Conservation (phyloP, 2,329 filamentous ascomycete species). For the Fusarium odoratissimum region DNA sequence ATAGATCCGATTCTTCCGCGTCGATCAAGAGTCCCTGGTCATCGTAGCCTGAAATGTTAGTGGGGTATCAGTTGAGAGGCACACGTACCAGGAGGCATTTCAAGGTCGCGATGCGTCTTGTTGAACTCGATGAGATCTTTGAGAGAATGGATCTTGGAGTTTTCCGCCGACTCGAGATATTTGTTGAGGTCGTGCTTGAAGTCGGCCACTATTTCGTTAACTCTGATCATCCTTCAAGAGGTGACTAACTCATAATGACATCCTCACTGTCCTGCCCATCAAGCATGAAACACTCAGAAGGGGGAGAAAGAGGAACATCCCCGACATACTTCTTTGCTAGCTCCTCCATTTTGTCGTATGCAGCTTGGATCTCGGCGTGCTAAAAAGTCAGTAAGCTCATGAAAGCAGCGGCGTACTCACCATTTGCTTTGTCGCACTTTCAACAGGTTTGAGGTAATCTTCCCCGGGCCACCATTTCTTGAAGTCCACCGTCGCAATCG, state of each 20-base stretch:
- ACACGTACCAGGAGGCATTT: not conserved
- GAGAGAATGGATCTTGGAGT: not conserved
- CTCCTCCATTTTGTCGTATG: not conserved
- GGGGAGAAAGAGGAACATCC: not conserved
- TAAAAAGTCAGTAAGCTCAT: not conserved
- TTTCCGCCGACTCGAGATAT: not conserved
- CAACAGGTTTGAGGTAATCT: not conserved
- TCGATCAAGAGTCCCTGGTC: not conserved
- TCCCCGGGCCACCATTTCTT: not conserved
- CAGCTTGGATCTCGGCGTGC: not conserved
- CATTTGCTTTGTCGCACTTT: not conserved
- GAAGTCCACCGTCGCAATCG: not conserved
- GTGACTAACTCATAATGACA: not conserved
- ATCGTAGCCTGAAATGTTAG: not conserved
- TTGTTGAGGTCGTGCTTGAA: not conserved
- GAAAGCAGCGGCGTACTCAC: fast-evolving
- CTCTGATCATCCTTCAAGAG: no score
- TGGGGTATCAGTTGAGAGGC: fast-evolving
- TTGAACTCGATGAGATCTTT: not conserved
- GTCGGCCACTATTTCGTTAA: not conserved
- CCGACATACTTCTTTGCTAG: not conserved
- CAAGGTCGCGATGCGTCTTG: not conserved
- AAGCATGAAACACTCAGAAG: not conserved
- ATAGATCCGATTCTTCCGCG: not conserved
- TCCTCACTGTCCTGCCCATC: not conserved